Percentiles rank a stretch among this genome's conserved stretches.
phyloP scores from a whole-genome alignment of 768 basidiomycete species.

The Coprinellus aureogranulatus region DNA sequence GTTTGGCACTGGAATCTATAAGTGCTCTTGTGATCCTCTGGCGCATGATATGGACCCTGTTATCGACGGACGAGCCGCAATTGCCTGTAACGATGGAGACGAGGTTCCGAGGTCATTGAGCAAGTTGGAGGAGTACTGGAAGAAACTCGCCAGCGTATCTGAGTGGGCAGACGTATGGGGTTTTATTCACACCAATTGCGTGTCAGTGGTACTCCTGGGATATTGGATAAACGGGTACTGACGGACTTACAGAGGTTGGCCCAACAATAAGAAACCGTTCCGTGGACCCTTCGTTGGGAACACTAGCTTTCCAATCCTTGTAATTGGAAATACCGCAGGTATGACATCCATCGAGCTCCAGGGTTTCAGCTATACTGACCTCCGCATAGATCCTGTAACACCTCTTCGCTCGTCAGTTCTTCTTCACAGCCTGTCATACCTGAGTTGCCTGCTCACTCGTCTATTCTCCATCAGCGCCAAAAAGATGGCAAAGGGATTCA shows the following conservation, averaged over 20 bases:
- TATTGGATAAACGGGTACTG: neutral
- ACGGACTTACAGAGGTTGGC: slow-evolving; percentile 7
- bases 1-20: slow-evolving; percentile 17
- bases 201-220: slow-evolving; percentile 20
- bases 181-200: slow-evolving; percentile 24
- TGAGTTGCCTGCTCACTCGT: neutral
- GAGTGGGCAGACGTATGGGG: slow-evolving; percentile 33
- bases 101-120: slow-evolving; percentile 25
- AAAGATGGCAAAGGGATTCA: slow-evolving; percentile 36
- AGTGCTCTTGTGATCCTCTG: slow-evolving; percentile 28
- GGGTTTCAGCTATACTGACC: neutral
- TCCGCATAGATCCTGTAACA: slow-evolving; percentile 27
- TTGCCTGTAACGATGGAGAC: slow-evolving; percentile 36
- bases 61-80: slow-evolving; percentile 19
- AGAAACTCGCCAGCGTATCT: slow-evolving; percentile 20
- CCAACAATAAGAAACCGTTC: slow-evolving; percentile 10
- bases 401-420: slow-evolving; percentile 24
- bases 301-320: slow-evolving; percentile 37
- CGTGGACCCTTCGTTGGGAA: slow-evolving; percentile 35
- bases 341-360: neutral
- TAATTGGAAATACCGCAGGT: slow-evolving; percentile 43
- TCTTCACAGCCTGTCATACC: neutral
- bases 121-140: slow-evolving; percentile 27
- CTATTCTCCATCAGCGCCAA: slow-evolving; percentile 29
- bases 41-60: slow-evolving; percentile 6